Evolutionary conservation across 306 rosid genomes (phyloP).

Genomic region (Gastrolobium villosum): DNA sequence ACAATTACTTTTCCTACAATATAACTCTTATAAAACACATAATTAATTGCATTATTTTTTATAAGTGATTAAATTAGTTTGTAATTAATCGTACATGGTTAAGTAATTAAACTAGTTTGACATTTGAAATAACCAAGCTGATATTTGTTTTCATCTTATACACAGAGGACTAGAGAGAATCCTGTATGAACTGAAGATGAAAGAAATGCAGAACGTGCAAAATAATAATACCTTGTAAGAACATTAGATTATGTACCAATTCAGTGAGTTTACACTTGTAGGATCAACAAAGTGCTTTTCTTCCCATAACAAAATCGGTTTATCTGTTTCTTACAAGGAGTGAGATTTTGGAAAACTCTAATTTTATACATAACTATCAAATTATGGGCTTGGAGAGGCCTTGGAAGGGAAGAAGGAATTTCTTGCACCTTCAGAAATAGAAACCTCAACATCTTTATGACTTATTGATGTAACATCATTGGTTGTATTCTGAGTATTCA

Average conservation of each 20-base stretch:
- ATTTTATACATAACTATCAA: background rate
- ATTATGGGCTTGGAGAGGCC: slow-evolving; percentile 2
- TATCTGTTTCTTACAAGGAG: slow-evolving; percentile 24
- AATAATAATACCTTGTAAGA: slow-evolving; percentile 16
- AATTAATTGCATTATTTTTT: background rate
- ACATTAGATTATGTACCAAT: slow-evolving; percentile 19
- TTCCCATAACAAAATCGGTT: slow-evolving; percentile 44
- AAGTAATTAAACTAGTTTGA: background rate
- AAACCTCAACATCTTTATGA: slow-evolving; percentile 44
- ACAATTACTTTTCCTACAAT: too few relatives aligned
- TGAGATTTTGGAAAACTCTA: slow-evolving; percentile 35
- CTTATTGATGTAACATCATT: slow-evolving; percentile 44
- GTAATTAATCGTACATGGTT: background rate
- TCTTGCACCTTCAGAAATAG: slow-evolving; percentile 41
- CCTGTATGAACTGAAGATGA: background rate
- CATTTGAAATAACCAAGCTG: too few relatives aligned
- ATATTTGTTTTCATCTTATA: too few relatives aligned
- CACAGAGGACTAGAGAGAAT: background rate
- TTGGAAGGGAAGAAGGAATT: slow-evolving; percentile 50
- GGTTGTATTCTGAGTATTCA: slow-evolving; percentile 34
- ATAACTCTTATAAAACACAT: too few relatives aligned
- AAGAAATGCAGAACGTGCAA: background rate
- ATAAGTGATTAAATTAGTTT: background rate
- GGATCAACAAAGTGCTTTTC: slow-evolving; percentile 37
- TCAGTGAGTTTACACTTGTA: slow-evolving; percentile 35